Evolutionary conservation across 106 monocot species (phyloP), one percentile per base, ranked within the genome.

Genomic region (Narthecium ossifragum): DNA sequence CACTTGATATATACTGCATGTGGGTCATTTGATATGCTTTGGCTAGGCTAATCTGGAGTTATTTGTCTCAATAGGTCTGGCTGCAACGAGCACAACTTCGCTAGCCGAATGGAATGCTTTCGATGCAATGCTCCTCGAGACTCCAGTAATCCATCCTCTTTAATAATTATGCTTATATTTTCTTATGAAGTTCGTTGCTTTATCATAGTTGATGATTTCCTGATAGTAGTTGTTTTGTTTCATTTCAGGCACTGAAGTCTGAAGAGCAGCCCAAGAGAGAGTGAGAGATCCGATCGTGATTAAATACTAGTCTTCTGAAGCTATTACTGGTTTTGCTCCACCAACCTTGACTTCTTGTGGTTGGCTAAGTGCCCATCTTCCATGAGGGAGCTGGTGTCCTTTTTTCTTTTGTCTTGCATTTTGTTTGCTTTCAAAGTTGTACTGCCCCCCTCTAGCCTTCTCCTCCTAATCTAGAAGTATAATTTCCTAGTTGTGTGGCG

Each of bases 11-110:
- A n/a, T n/a, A n/a, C n/a, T n/a, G n/a, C n/a, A n/a, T n/a, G n/a
- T n/a, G n/a, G n/a, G n/a, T n/a, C n/a, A n/a, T n/a, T n/a, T n/a
- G n/a, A n/a, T n/a, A n/a, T n/a, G n/a, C n/a, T n/a, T n/a, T n/a
- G n/a, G n/a, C n/a, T n/a, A n/a, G n/a, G n/a, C n/a, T n/a, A n/a
- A n/a, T n/a, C n/a, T n/a, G n/a, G n/a, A n/a, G n/a, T n/a, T n/a
- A n/a, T n/a, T n/a, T n/a, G n/a, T n/a, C n/a, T n/a, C n/a, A n/a
- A n/a, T n/a, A n/a, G 88, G 83, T 70, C 79, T 23, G 88, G 88
- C 11, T 88, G 88, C 70, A 79, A 88, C 18, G 83, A 80, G 69
- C 84, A 84, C 72, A 89, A 89, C 65, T 89, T 84, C 55, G 88
- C 88, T 8, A 89, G 84, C 74, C 76, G 88, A 57, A 79, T 70